Evolutionary conservation across 139 green algal genomes (phyloP).

Genomic region (Haematococcus lacustris): DNA sequence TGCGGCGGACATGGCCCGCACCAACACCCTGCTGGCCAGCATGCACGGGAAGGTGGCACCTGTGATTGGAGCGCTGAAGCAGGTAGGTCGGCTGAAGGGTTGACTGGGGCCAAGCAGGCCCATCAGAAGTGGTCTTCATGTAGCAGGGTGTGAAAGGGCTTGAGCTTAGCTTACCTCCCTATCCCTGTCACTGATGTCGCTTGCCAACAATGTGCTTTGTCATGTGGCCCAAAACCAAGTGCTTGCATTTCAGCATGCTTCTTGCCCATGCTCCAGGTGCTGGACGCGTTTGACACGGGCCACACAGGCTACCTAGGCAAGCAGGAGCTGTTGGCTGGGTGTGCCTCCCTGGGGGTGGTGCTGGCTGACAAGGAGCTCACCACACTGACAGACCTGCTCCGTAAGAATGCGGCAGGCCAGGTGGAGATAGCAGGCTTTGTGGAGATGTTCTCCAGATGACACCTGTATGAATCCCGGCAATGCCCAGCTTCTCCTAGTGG

Average conservation of each 20-base stretch:
- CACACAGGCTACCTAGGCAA: conserved; percentile 18
- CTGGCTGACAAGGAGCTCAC: conserved; percentile 43
- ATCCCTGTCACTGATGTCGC: too few relatives aligned
- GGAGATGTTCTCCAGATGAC: conserved; percentile 15
- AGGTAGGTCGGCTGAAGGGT: too few relatives aligned
- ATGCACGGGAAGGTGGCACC: conserved; percentile 32
- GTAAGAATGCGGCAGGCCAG: conserved; percentile 13
- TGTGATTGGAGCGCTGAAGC: conserved; percentile 21
- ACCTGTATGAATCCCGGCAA: too few relatives aligned
- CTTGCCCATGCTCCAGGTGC: too few relatives aligned
- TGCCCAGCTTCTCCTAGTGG: too few relatives aligned
- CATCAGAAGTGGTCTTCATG: too few relatives aligned
- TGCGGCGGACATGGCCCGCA: conserved; percentile 14
- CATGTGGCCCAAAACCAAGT: too few relatives aligned
- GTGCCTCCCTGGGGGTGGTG: conserved; percentile 50
- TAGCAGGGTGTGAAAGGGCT: too few relatives aligned
- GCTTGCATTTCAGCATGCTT: too few relatives aligned
- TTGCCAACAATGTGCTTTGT: too few relatives aligned
- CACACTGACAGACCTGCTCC: conserved; percentile 26
- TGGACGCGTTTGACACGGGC: conserved; percentile 13
- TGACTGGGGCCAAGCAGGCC: too few relatives aligned
- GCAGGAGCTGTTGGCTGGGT: conserved; percentile 39
- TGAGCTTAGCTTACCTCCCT: too few relatives aligned
- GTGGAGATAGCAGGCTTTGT: conserved; percentile 31
- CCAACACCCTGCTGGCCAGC: conserved; percentile 17